Conservation (phyloP, 2,329 filamentous ascomycete genomes). For the Akanthomyces lecanii region DNA sequence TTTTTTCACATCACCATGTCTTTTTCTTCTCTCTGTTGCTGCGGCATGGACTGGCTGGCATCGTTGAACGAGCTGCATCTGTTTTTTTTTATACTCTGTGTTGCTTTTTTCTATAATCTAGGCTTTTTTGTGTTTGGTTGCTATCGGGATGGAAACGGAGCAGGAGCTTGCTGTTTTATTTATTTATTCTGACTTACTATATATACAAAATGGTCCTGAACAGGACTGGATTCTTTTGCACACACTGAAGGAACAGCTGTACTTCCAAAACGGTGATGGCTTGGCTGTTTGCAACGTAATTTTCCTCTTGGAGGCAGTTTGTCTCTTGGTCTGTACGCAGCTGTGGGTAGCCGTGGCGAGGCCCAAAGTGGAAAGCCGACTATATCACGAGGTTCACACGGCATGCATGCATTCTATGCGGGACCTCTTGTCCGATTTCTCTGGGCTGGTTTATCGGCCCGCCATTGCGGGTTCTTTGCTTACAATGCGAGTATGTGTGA, state of each 20-base stretch:
- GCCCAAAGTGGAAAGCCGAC: slow-evolving; percentile 3
- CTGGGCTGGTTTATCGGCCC: too few species aligned
- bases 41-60: slow-evolving; percentile 5
- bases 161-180: background rate
- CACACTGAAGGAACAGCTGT: too few species aligned
- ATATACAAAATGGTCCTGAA: background rate
- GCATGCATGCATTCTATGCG: slow-evolving; percentile 1
- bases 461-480: background rate
- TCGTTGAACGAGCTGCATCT: slow-evolving; percentile 7
- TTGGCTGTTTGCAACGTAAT: too few species aligned
- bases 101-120: background rate
- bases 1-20: background rate
- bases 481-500: too few species aligned
- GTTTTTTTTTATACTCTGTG: background rate
- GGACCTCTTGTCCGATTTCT: background rate
- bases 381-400: background rate
- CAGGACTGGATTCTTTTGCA: background rate
- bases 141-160: background rate
- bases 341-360: background rate
- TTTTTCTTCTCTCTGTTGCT: background rate
- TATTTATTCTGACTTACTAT: background rate
- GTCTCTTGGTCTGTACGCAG: background rate
- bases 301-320: background rate
- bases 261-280: too few species aligned
- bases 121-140: background rate